Evolutionary conservation across 1,284 basidiomycete genomes (phyloP).

Genomic region (Malassezia psittaci): DNA sequence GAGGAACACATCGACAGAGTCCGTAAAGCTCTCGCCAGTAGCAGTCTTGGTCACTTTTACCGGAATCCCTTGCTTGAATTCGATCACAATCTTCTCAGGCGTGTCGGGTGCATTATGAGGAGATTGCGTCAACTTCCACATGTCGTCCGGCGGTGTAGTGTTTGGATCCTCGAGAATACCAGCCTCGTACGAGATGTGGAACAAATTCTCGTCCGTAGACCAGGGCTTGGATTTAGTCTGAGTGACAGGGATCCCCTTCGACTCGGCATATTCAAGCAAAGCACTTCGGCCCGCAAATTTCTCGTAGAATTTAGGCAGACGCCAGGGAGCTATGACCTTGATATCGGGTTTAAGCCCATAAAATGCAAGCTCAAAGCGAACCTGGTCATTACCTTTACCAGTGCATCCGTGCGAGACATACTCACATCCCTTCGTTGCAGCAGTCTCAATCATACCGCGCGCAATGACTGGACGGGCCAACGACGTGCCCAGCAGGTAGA

Average conservation of each 20-base stretch:
- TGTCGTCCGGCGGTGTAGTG: slow-evolving; percentile 87
- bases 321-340: slow-evolving; percentile 98
- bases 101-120: slow-evolving; percentile 70
- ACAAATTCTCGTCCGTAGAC: slow-evolving; percentile 93
- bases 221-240: slow-evolving; percentile 96
- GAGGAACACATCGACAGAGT: slow-evolving; percentile 90
- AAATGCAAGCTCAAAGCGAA: slow-evolving; percentile 97
- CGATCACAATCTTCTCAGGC: slow-evolving; percentile 62
- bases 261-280: slow-evolving; percentile 76
- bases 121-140: slow-evolving; percentile 94
- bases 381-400: slow-evolving; percentile 98
- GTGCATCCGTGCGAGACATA: slow-evolving; percentile 98
- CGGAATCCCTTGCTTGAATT: slow-evolving; percentile 69
- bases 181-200: slow-evolving; percentile 99
- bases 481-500: slow-evolving; percentile 95
- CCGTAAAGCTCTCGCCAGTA: slow-evolving; percentile 54
- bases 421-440: slow-evolving; percentile 59
- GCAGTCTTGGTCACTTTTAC: slow-evolving; percentile 31
- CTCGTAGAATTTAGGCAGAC: slow-evolving; percentile 92
- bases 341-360: slow-evolving; percentile 97
- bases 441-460: slow-evolving; percentile 92
- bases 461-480: slow-evolving; percentile 97
- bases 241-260: slow-evolving; percentile 81
- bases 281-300: slow-evolving; percentile 91
- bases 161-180: slow-evolving; percentile 96